Conservation (phyloP, 345 rosid genomes). For the Melaleuca alternifolia region DNA sequence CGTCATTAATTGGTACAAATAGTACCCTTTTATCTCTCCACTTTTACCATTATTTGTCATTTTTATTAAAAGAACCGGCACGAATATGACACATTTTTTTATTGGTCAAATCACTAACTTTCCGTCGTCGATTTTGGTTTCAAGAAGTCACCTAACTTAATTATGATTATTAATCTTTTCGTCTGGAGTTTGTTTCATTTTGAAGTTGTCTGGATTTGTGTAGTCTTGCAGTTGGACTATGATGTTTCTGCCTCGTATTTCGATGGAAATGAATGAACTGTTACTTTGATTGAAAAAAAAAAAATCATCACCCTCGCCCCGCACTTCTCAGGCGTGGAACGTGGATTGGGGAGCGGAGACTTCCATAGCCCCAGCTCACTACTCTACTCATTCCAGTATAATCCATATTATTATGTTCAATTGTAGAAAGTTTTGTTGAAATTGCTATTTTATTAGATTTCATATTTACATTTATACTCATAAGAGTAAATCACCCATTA, state of each 20-base stretch:
- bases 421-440: not conserved
- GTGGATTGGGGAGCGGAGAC: not conserved
- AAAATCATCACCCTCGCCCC: not conserved
- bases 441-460: not conserved
- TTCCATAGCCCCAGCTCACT: fast-evolving
- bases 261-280: too few relatives aligned
- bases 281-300: too few relatives aligned
- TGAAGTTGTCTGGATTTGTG: too few relatives aligned
- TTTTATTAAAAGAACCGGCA: too few relatives aligned
- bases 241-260: too few relatives aligned
- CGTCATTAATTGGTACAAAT: too few relatives aligned
- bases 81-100: too few relatives aligned
- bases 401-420: not conserved
- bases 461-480: not conserved
- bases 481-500: not conserved
- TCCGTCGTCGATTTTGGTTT: too few relatives aligned
- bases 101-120: not conserved
- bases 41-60: not conserved
- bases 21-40: not conserved
- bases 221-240: too few relatives aligned
- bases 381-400: not conserved
- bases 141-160: too few relatives aligned
- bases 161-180: too few relatives aligned
- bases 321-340: fast-evolving
- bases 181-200: too few relatives aligned